Percentiles rank a stretch among this genome's conserved stretches.
Evolutionary conservation across 2,329 filamentous ascomycete species (phyloP).

Genomic region (Colletotrichum phormii): DNA sequence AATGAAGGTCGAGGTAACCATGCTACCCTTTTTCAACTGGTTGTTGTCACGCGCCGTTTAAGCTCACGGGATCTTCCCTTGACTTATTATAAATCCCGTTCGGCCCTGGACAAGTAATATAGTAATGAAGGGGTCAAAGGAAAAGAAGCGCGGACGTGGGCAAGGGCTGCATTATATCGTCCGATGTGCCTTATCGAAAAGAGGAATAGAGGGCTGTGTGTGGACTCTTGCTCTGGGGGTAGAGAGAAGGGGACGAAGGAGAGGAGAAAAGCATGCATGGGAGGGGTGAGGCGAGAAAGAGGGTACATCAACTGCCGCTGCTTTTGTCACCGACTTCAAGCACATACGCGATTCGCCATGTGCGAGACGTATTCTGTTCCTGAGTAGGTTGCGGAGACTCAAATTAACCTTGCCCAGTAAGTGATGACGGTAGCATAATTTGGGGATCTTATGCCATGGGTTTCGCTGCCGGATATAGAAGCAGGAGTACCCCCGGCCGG

Average conservation of each 20-base stretch:
- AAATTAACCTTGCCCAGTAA: slow-evolving; percentile 55
- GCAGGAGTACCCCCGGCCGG: slow-evolving; percentile 54
- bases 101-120: slow-evolving; percentile 47
- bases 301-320: slow-evolving; percentile 50
- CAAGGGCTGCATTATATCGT: slow-evolving; percentile 59
- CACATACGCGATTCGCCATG: slow-evolving; percentile 60
- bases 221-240: slow-evolving; percentile 34
- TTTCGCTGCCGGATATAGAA: slow-evolving; percentile 64
- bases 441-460: slow-evolving; percentile 69
- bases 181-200: slow-evolving; percentile 55
- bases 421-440: slow-evolving; percentile 67
- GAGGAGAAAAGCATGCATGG: slow-evolving; percentile 20
- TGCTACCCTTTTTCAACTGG: slow-evolving; percentile 34
- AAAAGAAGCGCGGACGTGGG: slow-evolving; percentile 47
- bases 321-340: slow-evolving; percentile 58
- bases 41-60: slow-evolving; percentile 32
- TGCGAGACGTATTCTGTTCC: slow-evolving; percentile 62
- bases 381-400: slow-evolving; percentile 55
- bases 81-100: slow-evolving; percentile 48
- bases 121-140: slow-evolving; percentile 47
- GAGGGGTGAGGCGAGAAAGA: slow-evolving; percentile 33
- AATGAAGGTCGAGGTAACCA: slow-evolving; percentile 35
- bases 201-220: slow-evolving; percentile 40
- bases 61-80: slow-evolving; percentile 44
- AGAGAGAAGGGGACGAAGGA: slow-evolving; percentile 23